Evolutionary conservation across 1,284 basidiomycete genomes (phyloP).

Genomic region (Vanrija sp.): DNA sequence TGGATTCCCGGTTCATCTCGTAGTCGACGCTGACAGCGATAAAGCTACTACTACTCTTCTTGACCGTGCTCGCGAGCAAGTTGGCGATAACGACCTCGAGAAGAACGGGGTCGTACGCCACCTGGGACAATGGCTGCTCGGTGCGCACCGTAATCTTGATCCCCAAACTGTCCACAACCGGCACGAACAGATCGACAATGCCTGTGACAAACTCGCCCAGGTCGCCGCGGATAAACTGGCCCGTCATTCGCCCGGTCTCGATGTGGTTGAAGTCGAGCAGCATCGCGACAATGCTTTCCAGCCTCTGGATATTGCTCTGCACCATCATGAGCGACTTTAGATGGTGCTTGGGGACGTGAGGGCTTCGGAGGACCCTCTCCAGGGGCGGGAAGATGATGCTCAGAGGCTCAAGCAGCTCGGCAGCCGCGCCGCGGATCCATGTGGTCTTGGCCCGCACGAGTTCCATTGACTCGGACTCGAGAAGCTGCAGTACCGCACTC

Average conservation of each 20-base stretch:
- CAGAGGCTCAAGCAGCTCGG: conserved; percentile 24
- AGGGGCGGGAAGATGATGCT: conserved; percentile 22
- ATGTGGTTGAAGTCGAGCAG: conserved; percentile 34
- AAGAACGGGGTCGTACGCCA: conserved; percentile 39
- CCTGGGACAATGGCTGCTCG: conserved; percentile 20
- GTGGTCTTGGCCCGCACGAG: conserved; percentile 13
- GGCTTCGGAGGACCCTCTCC: conserved; percentile 19
- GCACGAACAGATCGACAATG: conserved; percentile 39
- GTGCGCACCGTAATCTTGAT: conserved; percentile 26
- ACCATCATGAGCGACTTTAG: conserved; percentile 17
- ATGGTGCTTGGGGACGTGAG: conserved; percentile 1
- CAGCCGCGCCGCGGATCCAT: conserved; percentile 23
- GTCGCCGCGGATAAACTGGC: conserved; percentile 32
- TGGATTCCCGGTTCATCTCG: conserved; percentile 31
- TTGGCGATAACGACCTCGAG: conserved; percentile 44
- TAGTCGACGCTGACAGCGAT: conserved; percentile 22
- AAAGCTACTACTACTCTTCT: conserved; percentile 22
- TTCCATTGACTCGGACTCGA: conserved; percentile 1
- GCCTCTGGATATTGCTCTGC: conserved; percentile 26
- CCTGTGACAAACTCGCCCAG: conserved; percentile 36
- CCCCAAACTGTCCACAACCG: conserved; percentile 18
- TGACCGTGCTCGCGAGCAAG: conserved; percentile 35
- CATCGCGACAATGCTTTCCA: conserved; percentile 30
- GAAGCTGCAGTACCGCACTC: conserved; percentile 1
- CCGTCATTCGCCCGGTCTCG: conserved; percentile 30